A percentile compares a stretch with the other conserved stretches of the same genome.
These are phyloP conservation scores for Blastocrithidia nonstop DNA, from an alignment of 208 protist genomes.

Conservation along the genomic window DNA sequence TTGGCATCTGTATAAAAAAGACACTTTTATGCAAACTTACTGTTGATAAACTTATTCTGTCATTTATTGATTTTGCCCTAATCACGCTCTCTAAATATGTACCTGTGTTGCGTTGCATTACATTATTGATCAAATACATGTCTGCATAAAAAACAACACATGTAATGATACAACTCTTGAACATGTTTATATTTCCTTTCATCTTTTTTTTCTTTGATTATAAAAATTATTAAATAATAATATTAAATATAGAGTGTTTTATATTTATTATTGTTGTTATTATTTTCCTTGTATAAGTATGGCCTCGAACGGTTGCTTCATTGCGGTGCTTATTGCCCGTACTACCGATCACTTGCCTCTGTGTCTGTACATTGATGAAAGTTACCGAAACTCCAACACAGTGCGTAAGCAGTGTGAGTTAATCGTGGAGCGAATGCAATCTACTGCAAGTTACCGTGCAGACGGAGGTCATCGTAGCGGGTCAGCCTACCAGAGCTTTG, in stretches of 20 bases:
- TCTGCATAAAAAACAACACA: background rate
- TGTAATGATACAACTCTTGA: background rate
- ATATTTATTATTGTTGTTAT: too few species aligned
- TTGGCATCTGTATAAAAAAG: too few species aligned
- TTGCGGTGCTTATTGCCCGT: slow-evolving; percentile 70
- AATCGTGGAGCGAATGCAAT: slow-evolving; percentile 73
- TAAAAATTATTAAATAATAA: background rate
- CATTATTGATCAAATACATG: background rate
- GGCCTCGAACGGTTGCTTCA: slow-evolving; percentile 78
- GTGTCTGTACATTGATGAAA: slow-evolving; percentile 76
- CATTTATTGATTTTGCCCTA: too few species aligned
- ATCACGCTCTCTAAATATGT: too few species aligned
- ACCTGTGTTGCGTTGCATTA: background rate
- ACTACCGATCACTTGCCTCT: slow-evolving; percentile 69
- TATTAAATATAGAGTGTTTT: too few species aligned
- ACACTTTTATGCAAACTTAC: too few species aligned
- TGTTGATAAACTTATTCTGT: too few species aligned
- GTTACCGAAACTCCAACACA: slow-evolving; percentile 57
- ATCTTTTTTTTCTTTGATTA: background rate
- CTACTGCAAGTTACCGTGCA: slow-evolving; percentile 26
- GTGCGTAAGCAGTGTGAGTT: slow-evolving; percentile 70
- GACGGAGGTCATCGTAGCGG: slow-evolving; percentile 17
- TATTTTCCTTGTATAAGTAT: slow-evolving; percentile 11
- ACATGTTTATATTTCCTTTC: background rate
- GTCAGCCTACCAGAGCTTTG: slow-evolving; percentile 85